Conservation (phyloP, 2,329 filamentous ascomycete genomes). For the Apiospora pterosperma region DNA sequence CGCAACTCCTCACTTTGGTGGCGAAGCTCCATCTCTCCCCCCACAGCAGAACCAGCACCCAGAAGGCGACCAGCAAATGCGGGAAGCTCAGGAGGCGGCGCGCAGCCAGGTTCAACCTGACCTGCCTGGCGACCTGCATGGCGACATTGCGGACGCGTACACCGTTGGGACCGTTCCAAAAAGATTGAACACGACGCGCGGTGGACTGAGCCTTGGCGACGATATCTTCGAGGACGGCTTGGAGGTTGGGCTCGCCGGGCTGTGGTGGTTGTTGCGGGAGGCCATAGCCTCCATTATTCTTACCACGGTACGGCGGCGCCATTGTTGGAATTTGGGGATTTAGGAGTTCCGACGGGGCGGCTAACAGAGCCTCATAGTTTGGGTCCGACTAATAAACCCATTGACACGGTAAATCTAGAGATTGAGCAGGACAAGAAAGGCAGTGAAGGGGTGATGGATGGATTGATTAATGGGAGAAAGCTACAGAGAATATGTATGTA, state of each 20-base stretch:
- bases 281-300: slow-evolving; percentile 2
- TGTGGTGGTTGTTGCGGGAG: background rate
- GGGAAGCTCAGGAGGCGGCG: slow-evolving; percentile 58
- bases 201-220: background rate
- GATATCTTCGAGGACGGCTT: slow-evolving; percentile 2
- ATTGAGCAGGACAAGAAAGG: too few relatives aligned
- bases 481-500: too few relatives aligned
- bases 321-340: slow-evolving; percentile 5
- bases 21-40: slow-evolving; percentile 80
- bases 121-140: slow-evolving; percentile 25
- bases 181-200: background rate
- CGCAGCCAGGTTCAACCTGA: slow-evolving; percentile 44
- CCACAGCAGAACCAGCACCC: slow-evolving; percentile 77
- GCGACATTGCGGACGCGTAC: slow-evolving; percentile 23
- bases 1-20: slow-evolving; percentile 66
- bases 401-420: background rate
- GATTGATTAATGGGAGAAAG: background rate
- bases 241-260: background rate
- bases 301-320: background rate
- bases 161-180: background rate
- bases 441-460: background rate
- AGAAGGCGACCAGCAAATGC: slow-evolving; percentile 66
- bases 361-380: background rate
- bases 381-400: background rate
- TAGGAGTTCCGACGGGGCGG: background rate